phyloP scores from a whole-genome alignment of 495 filamentous ascomycete genomes.

The Penicillium cosmopolitanum region DNA sequence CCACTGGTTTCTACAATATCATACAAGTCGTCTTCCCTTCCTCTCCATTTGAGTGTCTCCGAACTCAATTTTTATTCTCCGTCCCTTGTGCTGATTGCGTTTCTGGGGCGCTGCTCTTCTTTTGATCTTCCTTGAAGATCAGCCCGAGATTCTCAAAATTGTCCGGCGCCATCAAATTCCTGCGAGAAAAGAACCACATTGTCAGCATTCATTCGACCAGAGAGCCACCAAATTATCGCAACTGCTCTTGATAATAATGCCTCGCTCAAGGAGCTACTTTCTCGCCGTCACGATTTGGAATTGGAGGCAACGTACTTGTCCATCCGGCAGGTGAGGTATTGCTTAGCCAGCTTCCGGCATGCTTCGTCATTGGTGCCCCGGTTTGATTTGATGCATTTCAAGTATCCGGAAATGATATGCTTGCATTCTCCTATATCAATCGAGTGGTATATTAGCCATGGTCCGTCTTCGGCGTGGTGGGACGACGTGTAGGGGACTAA shows the following conservation, averaged over 20 bases:
- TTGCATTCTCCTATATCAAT: conserved; percentile 87
- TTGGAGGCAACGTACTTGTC: conserved; percentile 67
- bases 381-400: conserved; percentile 79
- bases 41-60: not conserved
- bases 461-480: not conserved
- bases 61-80: conserved; percentile 14
- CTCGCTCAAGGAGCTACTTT: too few species aligned
- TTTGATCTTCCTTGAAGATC: conserved; percentile 53
- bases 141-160: conserved; percentile 93
- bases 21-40: conserved; percentile 18
- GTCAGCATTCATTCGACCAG: not conserved
- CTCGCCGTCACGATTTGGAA: not conserved
- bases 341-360: conserved; percentile 83
- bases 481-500: not conserved
- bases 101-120: conserved; percentile 9
- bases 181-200: conserved; percentile 31
- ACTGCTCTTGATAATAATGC: too few species aligned
- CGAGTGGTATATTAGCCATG: not conserved
- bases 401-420: conserved; percentile 77
- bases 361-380: conserved; percentile 83
- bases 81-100: conserved; percentile 9
- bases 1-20: conserved; percentile 23
- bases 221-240: not conserved
- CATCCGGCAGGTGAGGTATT: conserved; percentile 91
- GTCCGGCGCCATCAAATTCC: conserved; percentile 94